A percentile compares a stretch with the other conserved stretches of the same genome.
phyloP scores from a whole-genome alignment of 495 filamentous ascomycete genomes.

The Hapsidospora chrysogenum region DNA sequence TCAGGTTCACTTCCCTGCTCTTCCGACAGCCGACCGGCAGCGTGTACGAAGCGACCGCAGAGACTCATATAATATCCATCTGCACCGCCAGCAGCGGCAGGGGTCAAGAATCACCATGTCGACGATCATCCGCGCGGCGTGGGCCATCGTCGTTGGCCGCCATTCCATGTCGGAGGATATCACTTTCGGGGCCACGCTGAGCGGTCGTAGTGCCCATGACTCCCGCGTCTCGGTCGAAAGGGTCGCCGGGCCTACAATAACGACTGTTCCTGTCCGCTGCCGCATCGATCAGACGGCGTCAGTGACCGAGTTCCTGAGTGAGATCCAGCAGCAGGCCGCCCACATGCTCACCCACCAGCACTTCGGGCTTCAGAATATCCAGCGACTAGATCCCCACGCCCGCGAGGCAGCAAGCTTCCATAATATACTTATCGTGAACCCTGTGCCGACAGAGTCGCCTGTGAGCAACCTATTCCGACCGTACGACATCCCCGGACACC shows the following conservation, averaged over 20 bases:
- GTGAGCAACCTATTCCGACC: too few relatives aligned
- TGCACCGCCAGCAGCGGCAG: too few relatives aligned
- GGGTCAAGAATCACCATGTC: constrained; percentile 31
- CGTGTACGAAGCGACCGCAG: neutral
- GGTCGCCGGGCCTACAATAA: constrained; percentile 31
- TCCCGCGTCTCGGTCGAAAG: constrained; percentile 20
- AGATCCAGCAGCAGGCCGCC: neutral
- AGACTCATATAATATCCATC: neutral
- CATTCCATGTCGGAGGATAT: constrained; percentile 13
- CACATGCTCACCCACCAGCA: neutral
- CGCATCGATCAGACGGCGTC: constrained; percentile 1
- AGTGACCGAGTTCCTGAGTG: neutral
- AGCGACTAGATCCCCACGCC: neutral
- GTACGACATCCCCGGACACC: too few relatives aligned
- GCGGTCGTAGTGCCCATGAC: constrained; percentile 23
- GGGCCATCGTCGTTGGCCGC: constrained; percentile 22
- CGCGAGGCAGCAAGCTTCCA: too few relatives aligned
- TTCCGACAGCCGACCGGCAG: neutral
- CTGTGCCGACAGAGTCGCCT: too few relatives aligned
- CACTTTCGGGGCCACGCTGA: constrained; percentile 24
- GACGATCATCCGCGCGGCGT: constrained; percentile 33
- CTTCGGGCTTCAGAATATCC: neutral
- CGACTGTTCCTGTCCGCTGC: constrained; percentile 37
- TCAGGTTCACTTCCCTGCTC: neutral
- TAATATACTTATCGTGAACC: too few relatives aligned